Base-by-base conservation (phyloP, 495 filamentous ascomycete species). In the Hypoxylon cercidicola region DNA sequence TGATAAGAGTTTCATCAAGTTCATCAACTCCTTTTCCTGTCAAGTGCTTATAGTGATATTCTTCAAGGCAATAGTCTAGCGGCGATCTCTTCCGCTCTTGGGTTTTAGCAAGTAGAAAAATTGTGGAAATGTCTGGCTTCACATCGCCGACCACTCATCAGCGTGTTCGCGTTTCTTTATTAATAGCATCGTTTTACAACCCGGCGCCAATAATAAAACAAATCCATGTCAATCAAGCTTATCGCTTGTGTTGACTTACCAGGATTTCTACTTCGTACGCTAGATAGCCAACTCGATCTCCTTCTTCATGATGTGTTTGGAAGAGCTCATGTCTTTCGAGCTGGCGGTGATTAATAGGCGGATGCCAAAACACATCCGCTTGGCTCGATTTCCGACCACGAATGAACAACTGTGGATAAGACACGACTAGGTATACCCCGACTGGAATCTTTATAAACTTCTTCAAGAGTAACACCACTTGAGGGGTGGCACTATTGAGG, bases 81-180 rank as follows among this genome's bases (percentile, higher is more conserved):
- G 62, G 53, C 25, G 55, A 60, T 65, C 62, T 39, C 35, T 60
- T 49, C 62, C 50, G 19, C n/a, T 50, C n/a, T 43, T 11, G 10
- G 30, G 30, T 32, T 25, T 25, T 25, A 25, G 23, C 23, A 25
- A 25, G 30, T 9, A 47, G 54, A 30, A 25, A 53, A 40, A 16
- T 50, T 52, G 43, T 65, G 41, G 35, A 65, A 55, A 55, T 43
- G 48, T 48, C 34, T 55, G 25, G 18, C 41, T 39, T 6, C 10
- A 54, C 40, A 47, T 48, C 43, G 3, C 49, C 49, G 47, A 54
- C 1, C 12, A 48, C 19, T 41, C 41, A n/a, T 62, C 43, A 40
- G 28, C 40, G 43, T 43, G 49, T 46, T 46, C 41, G 57, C 25
- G 25, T 60, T 4, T 57, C 25, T 51, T 60, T 43, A 49, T 49